phyloP scores from a whole-genome alignment of 1,284 basidiomycete species.

The Fomitopsis pinicola region DNA sequence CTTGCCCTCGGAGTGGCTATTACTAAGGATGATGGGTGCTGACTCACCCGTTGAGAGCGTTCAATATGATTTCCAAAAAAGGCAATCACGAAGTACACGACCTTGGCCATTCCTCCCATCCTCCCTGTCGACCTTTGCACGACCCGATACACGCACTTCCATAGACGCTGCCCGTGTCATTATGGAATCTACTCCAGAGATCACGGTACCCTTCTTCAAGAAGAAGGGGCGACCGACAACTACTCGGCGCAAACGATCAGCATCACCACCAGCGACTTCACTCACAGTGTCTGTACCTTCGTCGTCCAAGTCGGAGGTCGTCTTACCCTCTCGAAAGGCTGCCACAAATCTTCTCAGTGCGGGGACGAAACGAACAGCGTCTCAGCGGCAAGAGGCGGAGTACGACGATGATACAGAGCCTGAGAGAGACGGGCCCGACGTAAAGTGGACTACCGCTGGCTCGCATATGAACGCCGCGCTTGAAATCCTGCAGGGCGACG shows the following conservation, averaged over 20 bases:
- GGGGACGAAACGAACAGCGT: slow-evolving; percentile 74
- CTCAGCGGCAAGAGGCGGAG: slow-evolving; percentile 49
- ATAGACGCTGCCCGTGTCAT: neutral
- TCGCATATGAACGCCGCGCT: slow-evolving; percentile 66
- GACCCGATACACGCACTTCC: neutral
- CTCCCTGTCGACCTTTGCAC: neutral
- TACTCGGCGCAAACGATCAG: slow-evolving; percentile 57
- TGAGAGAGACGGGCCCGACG: slow-evolving; percentile 62
- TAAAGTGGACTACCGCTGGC: slow-evolving; percentile 73
- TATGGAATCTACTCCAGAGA: slow-evolving; percentile 37
- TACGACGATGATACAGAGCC: slow-evolving; percentile 38
- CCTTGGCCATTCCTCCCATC: neutral
- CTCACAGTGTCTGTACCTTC: slow-evolving; percentile 28
- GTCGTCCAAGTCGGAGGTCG: slow-evolving; percentile 59
- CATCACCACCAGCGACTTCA: slow-evolving; percentile 46
- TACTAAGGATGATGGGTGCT: neutral
- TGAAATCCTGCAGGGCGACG: slow-evolving; percentile 76
- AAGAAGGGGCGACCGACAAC: slow-evolving; percentile 82
- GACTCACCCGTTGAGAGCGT: neutral
- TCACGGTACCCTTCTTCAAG: slow-evolving; percentile 81
- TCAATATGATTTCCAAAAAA: neutral
- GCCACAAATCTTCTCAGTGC: slow-evolving; percentile 72
- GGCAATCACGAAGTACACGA: neutral
- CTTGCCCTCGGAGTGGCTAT: neutral
- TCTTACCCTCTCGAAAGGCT: slow-evolving; percentile 69